Conservation (phyloP, 805 yeast species). For the Jamesozyma rosinii region DNA sequence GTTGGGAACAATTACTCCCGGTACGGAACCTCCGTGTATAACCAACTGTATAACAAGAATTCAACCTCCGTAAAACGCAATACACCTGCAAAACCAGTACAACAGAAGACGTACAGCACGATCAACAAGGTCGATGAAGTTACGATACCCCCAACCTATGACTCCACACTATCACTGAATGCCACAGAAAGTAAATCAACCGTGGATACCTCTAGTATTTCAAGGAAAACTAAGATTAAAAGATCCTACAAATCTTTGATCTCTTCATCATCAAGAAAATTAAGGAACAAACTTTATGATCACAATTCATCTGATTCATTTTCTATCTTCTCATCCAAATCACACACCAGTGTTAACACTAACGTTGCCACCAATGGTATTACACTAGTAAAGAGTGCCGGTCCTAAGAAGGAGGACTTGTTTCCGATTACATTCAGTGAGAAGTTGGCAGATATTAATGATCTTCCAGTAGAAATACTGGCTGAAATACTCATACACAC, state of each 20-base stretch:
- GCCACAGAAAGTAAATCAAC: no score
- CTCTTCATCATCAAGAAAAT: conserved; percentile 20
- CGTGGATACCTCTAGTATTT: no score
- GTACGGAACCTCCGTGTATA: conserved; percentile 33
- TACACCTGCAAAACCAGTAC: no score
- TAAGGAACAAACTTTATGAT: conserved; percentile 27
- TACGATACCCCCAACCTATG: no score
- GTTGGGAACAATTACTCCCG: conserved; percentile 32
- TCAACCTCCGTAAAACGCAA: no score
- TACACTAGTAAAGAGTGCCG: not conserved
- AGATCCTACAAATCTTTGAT: conserved; percentile 21
- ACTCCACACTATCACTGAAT: no score
- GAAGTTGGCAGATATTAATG: conserved; percentile 17
- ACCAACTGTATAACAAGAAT: conserved; percentile 13
- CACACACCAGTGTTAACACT: conserved; percentile 6
- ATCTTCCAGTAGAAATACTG: conserved; percentile 31
- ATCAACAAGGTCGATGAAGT: no score
- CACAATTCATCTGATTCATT: conserved; percentile 27
- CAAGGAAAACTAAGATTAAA: conserved; percentile 15
- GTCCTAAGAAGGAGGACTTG: not conserved
- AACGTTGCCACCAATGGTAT: not conserved
- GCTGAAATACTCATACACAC: conserved; percentile 17
- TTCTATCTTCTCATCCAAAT: conserved; percentile 25
- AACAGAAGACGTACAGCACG: no score
- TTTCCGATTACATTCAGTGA: conserved; percentile 4